A percentile compares a stretch with the other conserved stretches of the same genome.
phyloP scores from a whole-genome alignment of 169 alveolate species.

The Babesia bigemina region DNA sequence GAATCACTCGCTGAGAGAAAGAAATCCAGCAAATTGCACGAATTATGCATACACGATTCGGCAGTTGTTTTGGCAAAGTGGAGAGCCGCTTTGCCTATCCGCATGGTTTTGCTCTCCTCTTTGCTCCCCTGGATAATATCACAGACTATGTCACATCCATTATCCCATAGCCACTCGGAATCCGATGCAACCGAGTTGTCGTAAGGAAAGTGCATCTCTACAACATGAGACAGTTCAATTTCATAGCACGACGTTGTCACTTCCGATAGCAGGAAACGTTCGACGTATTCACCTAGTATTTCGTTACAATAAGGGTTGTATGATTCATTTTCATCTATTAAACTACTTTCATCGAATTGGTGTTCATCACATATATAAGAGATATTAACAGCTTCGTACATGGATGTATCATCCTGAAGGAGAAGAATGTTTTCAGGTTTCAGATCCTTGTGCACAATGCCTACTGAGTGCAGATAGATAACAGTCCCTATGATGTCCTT shows the following conservation, averaged over 20 bases:
- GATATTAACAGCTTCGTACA: conserved; percentile 17
- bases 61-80: conserved; percentile 7
- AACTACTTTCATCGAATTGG: neutral
- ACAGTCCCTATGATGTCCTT: conserved; percentile 33
- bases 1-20: neutral
- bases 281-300: neutral
- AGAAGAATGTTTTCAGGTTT: conserved; percentile 79
- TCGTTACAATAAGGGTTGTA: neutral
- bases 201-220: conserved; percentile 21
- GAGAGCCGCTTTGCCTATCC: conserved; percentile 13
- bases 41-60: neutral
- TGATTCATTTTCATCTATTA: neutral
- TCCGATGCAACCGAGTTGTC: neutral
- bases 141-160: conserved; percentile 12
- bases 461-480: conserved; percentile 33
- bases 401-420: conserved; percentile 6
- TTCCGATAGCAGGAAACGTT: neutral
- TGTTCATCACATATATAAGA: neutral
- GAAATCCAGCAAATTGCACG: neutral
- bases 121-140: conserved; percentile 3
- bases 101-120: neutral
- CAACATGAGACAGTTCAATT: neutral
- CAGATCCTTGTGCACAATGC: conserved; percentile 77
- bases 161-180: neutral
- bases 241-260: neutral